Evolutionary conservation across 176 grass and related monocot species (phyloP), one percentile per base, ranked within the genome.

Genomic region (Paspalum vaginatum): DNA sequence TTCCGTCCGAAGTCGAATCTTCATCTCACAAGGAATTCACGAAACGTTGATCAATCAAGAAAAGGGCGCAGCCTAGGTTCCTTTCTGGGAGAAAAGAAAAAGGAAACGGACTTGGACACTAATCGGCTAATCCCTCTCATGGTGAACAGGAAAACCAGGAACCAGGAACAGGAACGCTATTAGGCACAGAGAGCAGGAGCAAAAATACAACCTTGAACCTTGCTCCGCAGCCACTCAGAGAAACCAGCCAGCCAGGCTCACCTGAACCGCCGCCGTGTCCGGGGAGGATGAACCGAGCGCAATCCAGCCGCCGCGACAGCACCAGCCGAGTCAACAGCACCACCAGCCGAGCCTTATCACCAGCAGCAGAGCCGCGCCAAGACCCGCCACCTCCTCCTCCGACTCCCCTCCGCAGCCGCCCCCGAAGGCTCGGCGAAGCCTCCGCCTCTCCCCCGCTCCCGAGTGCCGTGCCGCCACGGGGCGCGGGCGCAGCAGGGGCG

Each of bases 181-280:
- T 1, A 84, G 18, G 67, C 16, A 7, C 5, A 12, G 27, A 22
- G 20, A 45, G 50, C 42, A 70, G 46, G 16, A 73, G 27, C 8
- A 66, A 42, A 74, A 74, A 21, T 2, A 26, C 20, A 73, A 32
- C 4, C 6, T 42, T 50, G 61, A 78, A 58, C 2, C 16, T 49
- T 32, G 14, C 8, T 13, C 57, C 1, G 42, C 41, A 41, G 11
- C 48, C 9, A 52, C 15, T 51, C 9, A 54, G 47, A 60, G 51
- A 42, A 54, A 38, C 8, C 45, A 69, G 39, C 18, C 38, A 80
- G 54, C 2, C 25, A 72, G 18, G 14, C 87, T 89, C 82, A 85
- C 87, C 87, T 85, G 82, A 81, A 9, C 76, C 69, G 37, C 47
- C 37, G 77, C 14, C 60, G 21, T 51, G 68, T 11, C 15, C 51